Percentiles rank a stretch among this genome's conserved stretches.
Conservation (phyloP, 768 basidiomycete species). For the Boletus rufocinnamomeus region DNA sequence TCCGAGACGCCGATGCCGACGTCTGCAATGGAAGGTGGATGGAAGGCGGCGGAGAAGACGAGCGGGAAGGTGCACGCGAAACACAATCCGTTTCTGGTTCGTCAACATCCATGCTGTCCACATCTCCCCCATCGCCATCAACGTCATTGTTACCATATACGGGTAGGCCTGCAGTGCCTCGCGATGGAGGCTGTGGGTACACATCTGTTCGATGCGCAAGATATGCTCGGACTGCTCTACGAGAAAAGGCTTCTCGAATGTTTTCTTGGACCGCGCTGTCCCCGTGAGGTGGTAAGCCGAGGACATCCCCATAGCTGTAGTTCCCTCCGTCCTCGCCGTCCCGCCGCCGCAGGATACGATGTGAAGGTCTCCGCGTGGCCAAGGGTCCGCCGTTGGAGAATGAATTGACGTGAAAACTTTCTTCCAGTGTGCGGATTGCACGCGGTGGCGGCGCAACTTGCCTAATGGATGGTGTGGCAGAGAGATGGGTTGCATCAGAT, state of each 20-base stretch:
- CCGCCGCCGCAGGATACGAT: conserved; percentile 23
- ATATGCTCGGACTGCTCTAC: conserved; percentile 47
- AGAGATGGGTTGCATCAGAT: conserved; percentile 12
- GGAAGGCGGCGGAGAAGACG: conserved; percentile 49
- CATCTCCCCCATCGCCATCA: conserved; percentile 34
- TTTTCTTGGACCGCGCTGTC: conserved; percentile 57
- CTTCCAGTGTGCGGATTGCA: conserved; percentile 54
- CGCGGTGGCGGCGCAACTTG: conserved; percentile 29
- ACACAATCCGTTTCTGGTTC: conserved; percentile 55
- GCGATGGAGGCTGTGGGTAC: conserved; percentile 23
- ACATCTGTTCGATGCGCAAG: conserved; percentile 27
- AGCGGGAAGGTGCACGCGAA: conserved; percentile 50
- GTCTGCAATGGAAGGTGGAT: conserved; percentile 32
- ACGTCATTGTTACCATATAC: conserved; percentile 24
- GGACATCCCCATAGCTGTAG: conserved; percentile 45
- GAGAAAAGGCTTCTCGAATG: conserved; percentile 54
- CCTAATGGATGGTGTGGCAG: conserved; percentile 17
- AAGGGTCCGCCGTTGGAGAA: conserved; percentile 15
- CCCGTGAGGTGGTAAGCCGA: conserved; percentile 58
- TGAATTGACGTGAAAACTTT: conserved; percentile 49
- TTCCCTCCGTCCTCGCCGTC: conserved; percentile 37
- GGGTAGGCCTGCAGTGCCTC: conserved; percentile 18
- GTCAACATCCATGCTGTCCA: conserved; percentile 51
- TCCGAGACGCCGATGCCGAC: conserved; percentile 24
- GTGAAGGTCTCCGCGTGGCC: conserved; percentile 23